phyloP scores from a whole-genome alignment of 768 basidiomycete species.

The Rhodotorula diobovata region DNA sequence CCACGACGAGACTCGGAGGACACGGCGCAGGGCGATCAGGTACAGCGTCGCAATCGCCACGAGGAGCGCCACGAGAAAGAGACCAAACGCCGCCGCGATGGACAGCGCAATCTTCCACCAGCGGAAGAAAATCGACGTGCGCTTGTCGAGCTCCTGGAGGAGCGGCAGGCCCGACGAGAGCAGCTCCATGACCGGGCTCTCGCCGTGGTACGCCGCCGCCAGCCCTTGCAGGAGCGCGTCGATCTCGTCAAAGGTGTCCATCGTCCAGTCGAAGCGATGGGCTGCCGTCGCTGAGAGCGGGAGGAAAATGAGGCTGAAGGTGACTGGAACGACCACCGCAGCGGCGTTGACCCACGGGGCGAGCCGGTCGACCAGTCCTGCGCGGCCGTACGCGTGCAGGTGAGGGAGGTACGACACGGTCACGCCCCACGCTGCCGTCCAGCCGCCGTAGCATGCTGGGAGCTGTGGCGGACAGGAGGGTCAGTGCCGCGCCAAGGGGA shows the following conservation, averaged over 20 bases:
- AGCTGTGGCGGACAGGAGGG: neutral
- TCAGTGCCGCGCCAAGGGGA: neutral
- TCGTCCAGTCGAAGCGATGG: neutral
- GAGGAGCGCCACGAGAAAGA: neutral
- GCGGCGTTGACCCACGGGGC: neutral
- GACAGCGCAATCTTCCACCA: too few species aligned
- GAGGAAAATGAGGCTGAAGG: neutral
- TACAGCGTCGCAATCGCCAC: neutral
- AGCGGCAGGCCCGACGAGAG: too few species aligned
- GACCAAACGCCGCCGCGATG: too few species aligned
- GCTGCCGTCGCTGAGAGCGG: neutral
- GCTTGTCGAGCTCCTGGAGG: too few species aligned
- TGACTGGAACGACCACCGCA: neutral
- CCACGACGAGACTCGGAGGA: neutral
- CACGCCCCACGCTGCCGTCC: neutral
- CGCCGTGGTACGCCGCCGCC: neutral
- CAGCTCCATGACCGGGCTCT: too few species aligned
- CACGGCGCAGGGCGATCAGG: neutral
- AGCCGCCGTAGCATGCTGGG: neutral
- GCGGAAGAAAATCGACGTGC: too few species aligned
- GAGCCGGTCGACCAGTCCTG: neutral
- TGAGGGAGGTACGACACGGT: neutral
- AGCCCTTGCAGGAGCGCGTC: neutral
- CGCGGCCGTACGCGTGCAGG: neutral
- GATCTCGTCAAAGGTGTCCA: neutral